Percentiles rank a stretch among this genome's conserved stretches.
phyloP scores from a whole-genome alignment of 2,329 filamentous ascomycete species.

The Calonectria multiphialidica region DNA sequence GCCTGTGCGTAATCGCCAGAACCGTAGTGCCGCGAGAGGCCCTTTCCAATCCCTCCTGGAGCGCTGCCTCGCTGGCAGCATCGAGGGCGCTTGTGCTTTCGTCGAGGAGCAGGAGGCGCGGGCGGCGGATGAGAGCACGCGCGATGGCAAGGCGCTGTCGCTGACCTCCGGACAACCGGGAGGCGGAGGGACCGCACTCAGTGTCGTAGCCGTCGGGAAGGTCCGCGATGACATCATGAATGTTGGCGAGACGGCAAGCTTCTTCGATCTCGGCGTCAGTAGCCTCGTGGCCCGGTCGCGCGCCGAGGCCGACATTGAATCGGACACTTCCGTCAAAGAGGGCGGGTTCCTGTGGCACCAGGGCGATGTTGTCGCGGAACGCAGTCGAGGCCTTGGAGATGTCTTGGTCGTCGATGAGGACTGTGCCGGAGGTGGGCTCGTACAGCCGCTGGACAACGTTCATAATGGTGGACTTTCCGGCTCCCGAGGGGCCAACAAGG shows the following conservation, averaged over 20 bases:
- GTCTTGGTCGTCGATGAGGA: conserved; percentile 59
- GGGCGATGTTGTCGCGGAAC: conserved; percentile 65
- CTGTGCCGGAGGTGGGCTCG: conserved; percentile 52
- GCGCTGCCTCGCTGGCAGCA: conserved; percentile 72
- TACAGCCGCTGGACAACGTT: conserved; percentile 65
- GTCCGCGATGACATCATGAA: conserved; percentile 75
- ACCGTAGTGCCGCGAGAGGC: conserved; percentile 66
- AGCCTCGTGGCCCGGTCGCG: conserved; percentile 65
- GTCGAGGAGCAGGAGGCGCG: conserved; percentile 81
- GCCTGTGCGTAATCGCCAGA: conserved; percentile 68
- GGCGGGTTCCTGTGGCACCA: conserved; percentile 68
- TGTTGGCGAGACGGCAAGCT: conserved; percentile 75
- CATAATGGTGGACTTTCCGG: conserved; percentile 76
- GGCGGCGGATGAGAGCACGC: conserved; percentile 77
- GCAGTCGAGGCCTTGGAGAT: conserved; percentile 53
- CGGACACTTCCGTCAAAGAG: conserved; percentile 68
- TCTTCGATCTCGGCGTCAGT: conserved; percentile 72
- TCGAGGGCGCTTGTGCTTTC: conserved; percentile 86
- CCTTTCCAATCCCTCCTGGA: conserved; percentile 75
- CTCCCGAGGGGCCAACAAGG: conserved; percentile 74
- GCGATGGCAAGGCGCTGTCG: conserved; percentile 84
- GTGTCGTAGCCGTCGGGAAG: conserved; percentile 77
- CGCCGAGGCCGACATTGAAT: conserved; percentile 68
- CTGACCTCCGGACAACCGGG: conserved; percentile 82
- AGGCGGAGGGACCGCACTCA: conserved; percentile 77